Evolutionary conservation across 176 grass and related monocot species (phyloP).

Genomic region (Oryza rufipogon): DNA sequence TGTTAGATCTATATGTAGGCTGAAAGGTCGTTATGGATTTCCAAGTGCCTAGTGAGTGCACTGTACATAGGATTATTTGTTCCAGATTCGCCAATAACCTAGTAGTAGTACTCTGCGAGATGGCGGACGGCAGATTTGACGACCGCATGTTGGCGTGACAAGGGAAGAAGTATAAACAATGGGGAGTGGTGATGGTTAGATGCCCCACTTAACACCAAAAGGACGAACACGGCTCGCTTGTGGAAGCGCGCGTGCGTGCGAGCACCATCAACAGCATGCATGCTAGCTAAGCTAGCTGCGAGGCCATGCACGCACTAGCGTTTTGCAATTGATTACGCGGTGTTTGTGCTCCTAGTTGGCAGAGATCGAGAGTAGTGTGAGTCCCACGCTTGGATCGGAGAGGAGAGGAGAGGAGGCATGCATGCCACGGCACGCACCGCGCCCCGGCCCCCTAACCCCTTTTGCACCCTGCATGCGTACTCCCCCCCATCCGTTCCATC

Average conservation of each 20-base stretch:
- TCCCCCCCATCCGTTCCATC: slow-evolving; percentile 10
- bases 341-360: slow-evolving; percentile 36
- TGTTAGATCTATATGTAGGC: background rate
- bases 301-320: slow-evolving; percentile 35
- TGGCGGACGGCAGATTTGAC: background rate
- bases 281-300: background rate
- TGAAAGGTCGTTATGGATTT: background rate
- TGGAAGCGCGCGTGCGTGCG: slow-evolving; percentile 63
- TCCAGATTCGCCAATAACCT: background rate
- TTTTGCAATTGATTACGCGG: slow-evolving; percentile 49
- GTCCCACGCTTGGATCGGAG: slow-evolving; percentile 41
- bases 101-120: background rate
- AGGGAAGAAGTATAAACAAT: background rate
- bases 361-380: slow-evolving; percentile 12
- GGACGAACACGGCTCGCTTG: slow-evolving; percentile 38
- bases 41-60: background rate
- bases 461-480: slow-evolving; percentile 53
- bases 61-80: background rate
- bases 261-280: slow-evolving; percentile 55
- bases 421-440: slow-evolving; percentile 44
- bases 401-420: slow-evolving; percentile 28
- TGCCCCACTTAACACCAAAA: slow-evolving; percentile 58
- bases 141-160: background rate
- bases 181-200: slow-evolving; percentile 38
- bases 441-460: slow-evolving; percentile 11